Percentiles rank a stretch among this genome's conserved stretches.
Conservation (phyloP, 345 rosid species). For the Abelmoschus esculentus region DNA sequence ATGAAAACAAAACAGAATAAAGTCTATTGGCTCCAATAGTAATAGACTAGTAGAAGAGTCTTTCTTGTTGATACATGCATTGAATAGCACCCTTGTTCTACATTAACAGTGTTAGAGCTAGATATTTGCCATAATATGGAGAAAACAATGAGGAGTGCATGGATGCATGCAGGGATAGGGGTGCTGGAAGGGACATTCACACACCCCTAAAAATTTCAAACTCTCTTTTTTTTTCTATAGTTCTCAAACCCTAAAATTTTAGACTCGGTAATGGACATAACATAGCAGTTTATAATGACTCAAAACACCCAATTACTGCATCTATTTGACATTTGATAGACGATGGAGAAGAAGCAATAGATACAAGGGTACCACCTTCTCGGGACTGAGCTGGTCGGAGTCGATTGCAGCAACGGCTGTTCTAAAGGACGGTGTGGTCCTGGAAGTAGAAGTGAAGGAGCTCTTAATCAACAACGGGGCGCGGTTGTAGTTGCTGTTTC, state of each 20-base stretch:
- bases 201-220: too few species aligned
- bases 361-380: constrained; percentile 20
- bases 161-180: not conserved
- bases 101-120: not conserved
- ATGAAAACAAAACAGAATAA: not conserved
- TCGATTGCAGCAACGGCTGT: constrained; percentile 40
- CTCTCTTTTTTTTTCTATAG: too few species aligned
- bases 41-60: not conserved
- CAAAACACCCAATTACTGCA: not conserved
- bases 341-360: not conserved
- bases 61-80: not conserved
- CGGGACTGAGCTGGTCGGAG: constrained; percentile 30
- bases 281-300: not conserved
- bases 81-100: not conserved
- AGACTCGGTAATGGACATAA: not conserved
- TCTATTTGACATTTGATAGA: not conserved
- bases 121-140: not conserved
- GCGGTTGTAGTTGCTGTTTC: not conserved
- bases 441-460: not conserved
- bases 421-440: constrained; percentile 22
- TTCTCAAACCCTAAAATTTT: too few species aligned
- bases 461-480: constrained; percentile 8
- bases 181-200: too few species aligned
- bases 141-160: not conserved
- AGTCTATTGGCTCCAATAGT: not conserved